A percentile compares a stretch with the other conserved stretches of the same genome.
Evolutionary conservation across 225 moss, liverwort and hornwort genomes (phyloP).

Genomic region (Polytrichum commune): DNA sequence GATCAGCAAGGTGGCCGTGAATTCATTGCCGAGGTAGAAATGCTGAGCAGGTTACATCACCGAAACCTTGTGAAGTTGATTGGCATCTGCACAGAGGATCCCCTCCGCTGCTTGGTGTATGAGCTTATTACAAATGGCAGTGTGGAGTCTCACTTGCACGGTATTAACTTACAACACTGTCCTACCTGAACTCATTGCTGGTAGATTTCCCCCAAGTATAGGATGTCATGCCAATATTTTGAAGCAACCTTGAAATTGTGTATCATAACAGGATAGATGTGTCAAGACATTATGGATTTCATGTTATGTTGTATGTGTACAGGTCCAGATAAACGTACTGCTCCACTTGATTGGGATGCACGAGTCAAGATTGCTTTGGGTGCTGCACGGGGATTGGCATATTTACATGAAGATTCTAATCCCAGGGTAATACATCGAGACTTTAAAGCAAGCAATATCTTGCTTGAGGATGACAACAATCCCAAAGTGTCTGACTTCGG

Average conservation of each 20-base stretch:
- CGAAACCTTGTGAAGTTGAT: slow-evolving; percentile 40
- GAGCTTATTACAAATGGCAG: slow-evolving; percentile 45
- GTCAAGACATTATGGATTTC: neutral
- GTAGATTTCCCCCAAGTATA: neutral
- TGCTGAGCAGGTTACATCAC: slow-evolving; percentile 44
- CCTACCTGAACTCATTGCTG: neutral
- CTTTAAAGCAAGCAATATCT: slow-evolving; percentile 7
- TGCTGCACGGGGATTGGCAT: slow-evolving; percentile 8
- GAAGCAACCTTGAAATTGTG: neutral
- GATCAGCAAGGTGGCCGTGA: slow-evolving; percentile 28
- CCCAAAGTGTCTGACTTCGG: slow-evolving; percentile 55
- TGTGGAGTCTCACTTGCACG: slow-evolving; percentile 40
- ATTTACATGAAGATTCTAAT: slow-evolving; percentile 11
- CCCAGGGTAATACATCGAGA: neutral
- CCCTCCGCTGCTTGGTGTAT: slow-evolving; percentile 34
- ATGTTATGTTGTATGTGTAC: neutral
- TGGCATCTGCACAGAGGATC: slow-evolving; percentile 41
- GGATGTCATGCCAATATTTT: neutral
- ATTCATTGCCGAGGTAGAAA: slow-evolving; percentile 42
- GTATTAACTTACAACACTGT: slow-evolving; percentile 4
- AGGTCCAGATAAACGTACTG: neutral
- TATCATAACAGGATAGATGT: neutral
- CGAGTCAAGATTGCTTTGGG: slow-evolving; percentile 17
- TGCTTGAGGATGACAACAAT: slow-evolving; percentile 7
- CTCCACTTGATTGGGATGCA: slow-evolving; percentile 5